Base-by-base conservation (phyloP, 306 rosid species). In the Coriaria nepalensis region DNA sequence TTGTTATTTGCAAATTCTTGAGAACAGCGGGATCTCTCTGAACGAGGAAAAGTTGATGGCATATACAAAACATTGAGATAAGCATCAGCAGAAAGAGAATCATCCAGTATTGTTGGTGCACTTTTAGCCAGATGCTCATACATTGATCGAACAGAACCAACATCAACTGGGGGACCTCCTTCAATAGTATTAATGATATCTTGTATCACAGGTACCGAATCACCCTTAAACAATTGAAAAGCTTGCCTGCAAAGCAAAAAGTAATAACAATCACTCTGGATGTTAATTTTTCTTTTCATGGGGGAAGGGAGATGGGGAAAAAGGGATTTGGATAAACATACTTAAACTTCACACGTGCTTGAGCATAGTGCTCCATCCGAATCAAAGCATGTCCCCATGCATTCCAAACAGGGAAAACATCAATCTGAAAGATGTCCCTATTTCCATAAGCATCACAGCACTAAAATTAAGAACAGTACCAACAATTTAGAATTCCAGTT, bases 1-100 rank as follows among this genome's bases (percentile, higher is more conserved):
- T 54, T 74, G 54, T 47, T 67, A 59, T 71, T 79, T 38, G 82
- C 65, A 51, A 73, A 81, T 55, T 74, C 75, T 44, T 59, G 90
- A 61, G 79, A 72, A 53, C 80, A 62, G 66, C 97, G 76, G 47
- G 95, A 81, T 70, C 83, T 78, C 74, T 88, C 97, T 45, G 97
- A 84, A 62, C 93, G 97, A 20, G 97, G 93, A 63, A 84, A 77
- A 13, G 93, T 88, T 42, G 97, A 84, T 61, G 97, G 97, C 93
- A 88, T 74, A 66, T 88, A 77, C 54, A 88, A 64, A 65, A 88
- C 93, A 70, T 88, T 88, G 63, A 88, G 95, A 74, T 84, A 88
- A 55, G 97, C 76, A 84, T 84, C 97, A 42, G 97, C 97, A 51
- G 97, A 88, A 67, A 88, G 97, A 55, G 97, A 88, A 81, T 88